Base-by-base conservation (phyloP, 2,329 filamentous ascomycete species). In the Huntiella omanensis region DNA sequence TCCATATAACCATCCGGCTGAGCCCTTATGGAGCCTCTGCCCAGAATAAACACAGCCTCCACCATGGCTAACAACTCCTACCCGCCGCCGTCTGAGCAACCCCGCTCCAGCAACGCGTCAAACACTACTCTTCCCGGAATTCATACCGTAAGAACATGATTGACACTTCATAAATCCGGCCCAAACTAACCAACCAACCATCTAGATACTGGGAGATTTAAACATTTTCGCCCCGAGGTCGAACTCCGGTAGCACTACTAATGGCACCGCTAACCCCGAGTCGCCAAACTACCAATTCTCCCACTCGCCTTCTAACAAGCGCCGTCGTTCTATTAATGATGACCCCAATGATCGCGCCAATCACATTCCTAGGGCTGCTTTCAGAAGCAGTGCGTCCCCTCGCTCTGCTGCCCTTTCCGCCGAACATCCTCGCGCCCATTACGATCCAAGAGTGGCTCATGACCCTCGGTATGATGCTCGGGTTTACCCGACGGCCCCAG, bases 201-300 rank as follows among this genome's bases (percentile, higher is more conserved):
- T 28, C 22, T 28, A 28, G 22, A 28, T 28, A 3, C 22, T 28
- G 6, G 22, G 22, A 3, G 22, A 28, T 28, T 28, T 28, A 10
- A 28, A 28, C 8, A 10, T 28, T 28, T 28, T 28, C 22, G 22
- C 22, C 6, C 22, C 22, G 6, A 28, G 22, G 22, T 28, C 22
- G 8, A 28, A 28, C 22, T 28, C 22, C 8, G 22, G 22, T 13
- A 28, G 33, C 22, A 28, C 38, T 16, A 6, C 38, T n/a, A 15
- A 5, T 41, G 12, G 19, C 11, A n/a, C 17, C 33, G 28, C 11
- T n/a, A 35, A 16, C 13, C 32, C 42, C 32, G 42, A 16, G 16
- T 44, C 39, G n/a, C 39, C 33, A 16, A 35, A 35, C 32, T 44
- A 35, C 42, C 33, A 37, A 35, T n/a, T 17, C 15, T 35, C 42